These are phyloP conservation scores for Pelargonium citronellum DNA, from an alignment of 441 rosid species.

Conservation along the genomic window DNA sequence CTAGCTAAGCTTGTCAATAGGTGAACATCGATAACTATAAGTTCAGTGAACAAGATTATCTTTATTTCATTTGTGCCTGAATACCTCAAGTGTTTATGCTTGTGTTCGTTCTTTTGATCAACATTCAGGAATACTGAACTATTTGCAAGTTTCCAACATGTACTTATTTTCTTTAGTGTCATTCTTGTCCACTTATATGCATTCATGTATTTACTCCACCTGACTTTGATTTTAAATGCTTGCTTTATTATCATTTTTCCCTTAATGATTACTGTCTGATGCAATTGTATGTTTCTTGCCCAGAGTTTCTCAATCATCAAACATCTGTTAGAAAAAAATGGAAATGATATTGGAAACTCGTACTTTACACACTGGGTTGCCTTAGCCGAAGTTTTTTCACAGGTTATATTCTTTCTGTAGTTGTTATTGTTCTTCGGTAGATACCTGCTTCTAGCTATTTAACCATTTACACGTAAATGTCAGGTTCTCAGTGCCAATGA, in stretches of 20 bases:
- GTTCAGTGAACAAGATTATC: background rate
- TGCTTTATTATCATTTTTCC: background rate
- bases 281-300: conserved; percentile 18
- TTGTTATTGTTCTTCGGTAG: conserved; percentile 12
- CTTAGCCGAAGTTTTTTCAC: conserved; percentile 63
- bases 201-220: background rate
- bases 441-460: conserved; percentile 18
- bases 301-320: conserved; percentile 75
- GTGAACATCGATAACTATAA: background rate
- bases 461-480: conserved; percentile 28
- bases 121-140: background rate
- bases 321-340: conserved; percentile 48
- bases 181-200: conserved; percentile 7
- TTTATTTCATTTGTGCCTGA: background rate
- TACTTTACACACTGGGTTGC: conserved; percentile 83
- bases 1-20: conserved; percentile 6
- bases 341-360: conserved; percentile 40
- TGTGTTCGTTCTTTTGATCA: background rate
- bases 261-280: conserved; percentile 7
- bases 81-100: background rate
- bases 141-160: background rate
- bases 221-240: background rate
- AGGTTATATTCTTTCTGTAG: conserved; percentile 43
- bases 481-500: conserved; percentile 56
- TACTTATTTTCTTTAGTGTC: background rate